Percentiles rank a stretch among this genome's conserved stretches.
phyloP scores from a whole-genome alignment of 495 filamentous ascomycete species.

The Letharia columbiana region DNA sequence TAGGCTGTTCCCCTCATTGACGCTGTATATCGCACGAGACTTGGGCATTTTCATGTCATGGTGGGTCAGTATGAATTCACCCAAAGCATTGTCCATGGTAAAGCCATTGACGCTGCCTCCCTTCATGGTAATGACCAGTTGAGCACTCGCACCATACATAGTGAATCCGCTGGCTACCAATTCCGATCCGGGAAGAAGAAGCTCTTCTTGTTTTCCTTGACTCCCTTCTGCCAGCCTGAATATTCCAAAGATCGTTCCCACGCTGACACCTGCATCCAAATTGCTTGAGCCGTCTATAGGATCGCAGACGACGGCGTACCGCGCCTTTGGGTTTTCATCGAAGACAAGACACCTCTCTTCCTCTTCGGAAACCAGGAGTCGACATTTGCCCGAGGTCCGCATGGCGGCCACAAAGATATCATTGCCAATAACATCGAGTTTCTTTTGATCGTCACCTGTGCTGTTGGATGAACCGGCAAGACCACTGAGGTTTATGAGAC shows the following conservation, averaged over 20 bases:
- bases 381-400: constrained; percentile 80
- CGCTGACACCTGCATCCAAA: constrained; percentile 93
- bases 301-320: constrained; percentile 94
- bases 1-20: constrained; percentile 94
- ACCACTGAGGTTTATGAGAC: constrained; percentile 92
- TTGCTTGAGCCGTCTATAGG: constrained; percentile 98
- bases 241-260: constrained; percentile 95
- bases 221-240: constrained; percentile 72
- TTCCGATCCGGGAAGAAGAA: constrained; percentile 80
- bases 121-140: constrained; percentile 95
- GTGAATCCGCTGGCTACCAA: constrained; percentile 93
- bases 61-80: constrained; percentile 98
- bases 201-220: constrained; percentile 58
- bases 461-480: constrained; percentile 91
- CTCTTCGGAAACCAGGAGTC: constrained; percentile 89
- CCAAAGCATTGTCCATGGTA: constrained; percentile 89
- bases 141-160: constrained; percentile 97
- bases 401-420: constrained; percentile 94
- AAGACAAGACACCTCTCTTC: constrained; percentile 89
- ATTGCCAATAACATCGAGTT: constrained; percentile 97
- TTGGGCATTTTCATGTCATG: constrained; percentile 83
- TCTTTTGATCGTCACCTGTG: constrained; percentile 98
- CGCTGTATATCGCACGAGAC: constrained; percentile 82
- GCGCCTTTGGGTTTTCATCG: constrained; percentile 65
- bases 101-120: constrained; percentile 91